phyloP scores from a whole-genome alignment of 164 flowering plant genomes.

The Buxus sempervirens region DNA sequence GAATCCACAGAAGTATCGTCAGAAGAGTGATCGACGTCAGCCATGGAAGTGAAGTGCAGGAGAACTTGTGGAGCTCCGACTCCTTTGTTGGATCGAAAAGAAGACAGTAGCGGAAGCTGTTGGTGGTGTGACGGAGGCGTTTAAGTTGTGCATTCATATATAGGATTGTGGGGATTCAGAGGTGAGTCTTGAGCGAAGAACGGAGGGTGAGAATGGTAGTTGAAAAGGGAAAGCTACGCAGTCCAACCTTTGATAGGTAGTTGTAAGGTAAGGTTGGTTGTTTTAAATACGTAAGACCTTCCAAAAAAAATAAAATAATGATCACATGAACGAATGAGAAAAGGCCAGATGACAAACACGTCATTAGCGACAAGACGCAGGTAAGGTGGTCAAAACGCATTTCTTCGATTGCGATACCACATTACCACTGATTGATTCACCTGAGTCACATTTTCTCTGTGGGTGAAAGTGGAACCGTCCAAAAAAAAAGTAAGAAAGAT shows the following conservation, averaged over 20 bases:
- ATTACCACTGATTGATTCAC: no score
- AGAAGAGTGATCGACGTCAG: slow-evolving; percentile 34
- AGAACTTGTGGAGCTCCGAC: not conserved
- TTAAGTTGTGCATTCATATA: not conserved
- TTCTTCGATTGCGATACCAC: no score
- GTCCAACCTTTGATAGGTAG: slow-evolving; percentile 2
- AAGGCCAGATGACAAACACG: no score
- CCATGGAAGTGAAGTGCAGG: slow-evolving; percentile 20
- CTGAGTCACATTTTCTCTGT: no score
- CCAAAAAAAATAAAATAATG: not conserved
- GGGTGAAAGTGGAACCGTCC: no score
- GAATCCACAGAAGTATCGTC: slow-evolving; percentile 24
- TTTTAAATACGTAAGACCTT: not conserved
- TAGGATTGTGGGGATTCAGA: not conserved
- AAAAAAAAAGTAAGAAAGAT: no score
- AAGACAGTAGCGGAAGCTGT: not conserved
- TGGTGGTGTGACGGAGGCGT: not conserved
- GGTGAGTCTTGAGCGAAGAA: not conserved
- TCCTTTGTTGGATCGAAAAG: not conserved
- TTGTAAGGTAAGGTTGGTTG: not conserved
- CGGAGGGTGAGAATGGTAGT: slow-evolving; percentile 12
- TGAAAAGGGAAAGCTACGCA: not conserved
- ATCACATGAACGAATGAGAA: not conserved
- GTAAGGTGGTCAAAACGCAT: no score
- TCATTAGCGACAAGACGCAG: no score